Conservation (phyloP, 1,139 yeast genomes). For the Pichia sp. region DNA sequence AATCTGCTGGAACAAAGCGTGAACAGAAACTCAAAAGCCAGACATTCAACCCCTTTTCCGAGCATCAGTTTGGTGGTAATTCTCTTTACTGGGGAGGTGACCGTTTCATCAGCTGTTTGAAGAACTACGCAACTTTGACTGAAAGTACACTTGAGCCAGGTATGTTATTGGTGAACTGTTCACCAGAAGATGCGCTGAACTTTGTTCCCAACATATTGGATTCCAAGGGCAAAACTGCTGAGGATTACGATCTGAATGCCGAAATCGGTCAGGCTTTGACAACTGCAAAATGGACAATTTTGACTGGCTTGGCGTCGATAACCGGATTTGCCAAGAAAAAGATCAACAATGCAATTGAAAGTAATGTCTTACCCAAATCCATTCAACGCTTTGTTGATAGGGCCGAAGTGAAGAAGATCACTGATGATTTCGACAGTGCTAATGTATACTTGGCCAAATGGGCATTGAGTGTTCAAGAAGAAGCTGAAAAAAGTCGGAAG, state of each 20-base stretch:
- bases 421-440: constrained; percentile 91
- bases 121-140: constrained; percentile 55
- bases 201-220: constrained; percentile 57
- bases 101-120: constrained; percentile 58
- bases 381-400: constrained; percentile 61
- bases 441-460: constrained; percentile 90
- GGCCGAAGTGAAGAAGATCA: constrained; percentile 75
- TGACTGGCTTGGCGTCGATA: constrained; percentile 80
- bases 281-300: constrained; percentile 77
- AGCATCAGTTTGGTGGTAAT: constrained; percentile 36
- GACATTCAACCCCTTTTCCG: constrained; percentile 71
- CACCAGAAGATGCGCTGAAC: constrained; percentile 67
- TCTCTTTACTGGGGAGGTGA: constrained; percentile 88
- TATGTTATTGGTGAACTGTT: constrained; percentile 74
- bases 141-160: constrained; percentile 68
- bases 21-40: constrained; percentile 57
- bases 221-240: constrained; percentile 18
- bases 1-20: constrained; percentile 65
- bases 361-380: constrained; percentile 45
- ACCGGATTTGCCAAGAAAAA: constrained; percentile 65
- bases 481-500: constrained; percentile 71
- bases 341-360: constrained; percentile 58
- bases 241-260: constrained; percentile 14
- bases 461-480: constrained; percentile 94
- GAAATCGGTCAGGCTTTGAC: constrained; percentile 46